Conservation (phyloP, 331 rosid genomes). For the Rosa hybrid region DNA sequence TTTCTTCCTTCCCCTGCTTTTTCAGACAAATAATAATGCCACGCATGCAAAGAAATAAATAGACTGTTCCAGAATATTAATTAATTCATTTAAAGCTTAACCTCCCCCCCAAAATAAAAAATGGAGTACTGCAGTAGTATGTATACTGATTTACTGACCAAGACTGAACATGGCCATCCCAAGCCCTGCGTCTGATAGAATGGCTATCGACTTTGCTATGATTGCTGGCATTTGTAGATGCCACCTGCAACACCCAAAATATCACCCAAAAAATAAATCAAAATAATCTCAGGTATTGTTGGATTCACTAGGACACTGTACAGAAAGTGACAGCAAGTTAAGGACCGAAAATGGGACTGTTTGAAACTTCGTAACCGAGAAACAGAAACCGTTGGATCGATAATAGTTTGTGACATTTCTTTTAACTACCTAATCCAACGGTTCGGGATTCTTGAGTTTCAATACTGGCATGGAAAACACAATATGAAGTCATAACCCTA, state of each 20-base stretch:
- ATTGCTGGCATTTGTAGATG: conserved; percentile 80
- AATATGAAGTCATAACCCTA: too few relatives aligned
- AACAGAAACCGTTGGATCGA: too few relatives aligned
- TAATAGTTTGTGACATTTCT: too few relatives aligned
- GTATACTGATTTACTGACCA: conserved; percentile 48
- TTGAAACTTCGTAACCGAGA: not conserved
- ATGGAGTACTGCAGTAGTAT: not conserved
- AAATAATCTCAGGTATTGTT: not conserved
- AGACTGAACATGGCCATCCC: conserved; percentile 99
- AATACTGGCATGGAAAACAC: too few relatives aligned
- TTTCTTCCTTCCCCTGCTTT: conserved; percentile 35
- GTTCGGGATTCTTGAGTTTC: not conserved
- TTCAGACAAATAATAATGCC: conserved; percentile 22
- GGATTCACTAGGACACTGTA: not conserved
- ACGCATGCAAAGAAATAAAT: not conserved
- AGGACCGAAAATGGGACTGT: not conserved
- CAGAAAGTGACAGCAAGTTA: conserved; percentile 3
- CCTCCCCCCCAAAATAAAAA: not conserved
- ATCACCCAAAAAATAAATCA: not conserved
- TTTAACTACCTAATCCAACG: not conserved
- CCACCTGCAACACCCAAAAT: conserved; percentile 55
- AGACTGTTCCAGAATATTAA: not conserved
- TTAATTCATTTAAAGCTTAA: not conserved
- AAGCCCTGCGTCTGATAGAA: conserved; percentile 92
- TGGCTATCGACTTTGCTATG: conserved; percentile 77